Percentiles rank a stretch among this genome's conserved stretches.
Evolutionary conservation across 257 asterid genomes (phyloP).

Genomic region (Cynanchum wilfordii): DNA sequence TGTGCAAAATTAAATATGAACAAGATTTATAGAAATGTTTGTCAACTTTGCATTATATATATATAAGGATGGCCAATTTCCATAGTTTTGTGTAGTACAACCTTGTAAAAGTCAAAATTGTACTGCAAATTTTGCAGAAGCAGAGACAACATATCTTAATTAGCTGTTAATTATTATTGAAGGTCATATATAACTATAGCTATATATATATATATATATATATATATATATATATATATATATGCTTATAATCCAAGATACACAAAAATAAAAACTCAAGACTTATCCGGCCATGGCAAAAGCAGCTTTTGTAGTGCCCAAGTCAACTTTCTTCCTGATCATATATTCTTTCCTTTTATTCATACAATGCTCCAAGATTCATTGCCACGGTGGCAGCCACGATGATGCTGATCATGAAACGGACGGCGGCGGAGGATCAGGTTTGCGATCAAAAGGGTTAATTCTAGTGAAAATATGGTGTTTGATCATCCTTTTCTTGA

Average conservation of each 20-base stretch:
- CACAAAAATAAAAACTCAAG: neutral
- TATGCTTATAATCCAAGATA: too few relatives aligned
- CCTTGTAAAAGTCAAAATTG: constrained; percentile 30
- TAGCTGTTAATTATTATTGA: neutral
- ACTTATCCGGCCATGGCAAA: constrained; percentile 18
- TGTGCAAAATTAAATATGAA: too few relatives aligned
- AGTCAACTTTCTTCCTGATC: constrained; percentile 45
- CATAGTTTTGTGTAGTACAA: constrained; percentile 27
- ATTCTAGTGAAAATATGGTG: constrained; percentile 71
- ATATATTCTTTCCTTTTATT: constrained; percentile 18
- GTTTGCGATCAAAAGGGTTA: constrained; percentile 39
- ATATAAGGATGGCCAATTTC: neutral
- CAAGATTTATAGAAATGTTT: neutral
- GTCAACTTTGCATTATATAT: neutral
- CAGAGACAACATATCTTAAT: neutral
- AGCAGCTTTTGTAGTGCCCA: constrained; percentile 13
- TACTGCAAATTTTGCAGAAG: constrained; percentile 24
- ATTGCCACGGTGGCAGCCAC: constrained; percentile 45
- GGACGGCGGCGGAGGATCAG: neutral
- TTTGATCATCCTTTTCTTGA: constrained; percentile 50
- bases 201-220: too few relatives aligned
- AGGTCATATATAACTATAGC: too few relatives aligned
- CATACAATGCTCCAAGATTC: constrained; percentile 31
- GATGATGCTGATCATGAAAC: constrained; percentile 14
- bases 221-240: too few relatives aligned